phyloP scores from a whole-genome alignment of 2,329 filamentous ascomycete species.

The Fonsecaea pedrosoi region DNA sequence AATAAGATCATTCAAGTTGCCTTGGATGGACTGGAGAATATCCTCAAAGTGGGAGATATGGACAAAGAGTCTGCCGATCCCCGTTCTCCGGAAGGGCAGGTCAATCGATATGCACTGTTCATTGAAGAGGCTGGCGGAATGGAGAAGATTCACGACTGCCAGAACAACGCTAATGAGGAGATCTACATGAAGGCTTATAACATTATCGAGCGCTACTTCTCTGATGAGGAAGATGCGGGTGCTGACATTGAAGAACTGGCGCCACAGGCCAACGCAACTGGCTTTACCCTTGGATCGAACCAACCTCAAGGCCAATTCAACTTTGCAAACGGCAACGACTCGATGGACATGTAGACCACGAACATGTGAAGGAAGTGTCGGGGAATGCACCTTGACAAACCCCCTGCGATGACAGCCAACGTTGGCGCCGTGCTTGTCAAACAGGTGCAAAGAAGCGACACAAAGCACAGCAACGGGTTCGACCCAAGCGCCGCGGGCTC shows the following conservation, averaged over 20 bases:
- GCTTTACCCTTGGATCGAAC: conserved; percentile 71
- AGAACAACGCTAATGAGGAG: conserved; percentile 99
- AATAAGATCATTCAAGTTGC: conserved; percentile 99
- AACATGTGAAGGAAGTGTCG: conserved; percentile 2
- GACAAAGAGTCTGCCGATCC: conserved; percentile 89
- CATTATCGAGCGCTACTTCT: conserved; percentile 99
- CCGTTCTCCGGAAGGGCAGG: conserved; percentile 68
- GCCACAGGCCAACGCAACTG: conserved; percentile 73
- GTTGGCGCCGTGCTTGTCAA: conserved; percentile 8
- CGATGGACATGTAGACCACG: conserved; percentile 72
- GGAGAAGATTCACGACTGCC: conserved; percentile 99
- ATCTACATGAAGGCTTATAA: conserved; percentile 99
- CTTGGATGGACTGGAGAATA: conserved; percentile 97
- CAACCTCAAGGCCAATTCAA: conserved; percentile 85
- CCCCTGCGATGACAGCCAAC: conserved; percentile 10
- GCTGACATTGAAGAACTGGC: conserved; percentile 81
- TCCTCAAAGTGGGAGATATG: conserved; percentile 98
- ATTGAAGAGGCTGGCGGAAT: conserved; percentile 99
- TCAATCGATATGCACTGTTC: conserved; percentile 97
- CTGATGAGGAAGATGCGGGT: conserved; percentile 86
- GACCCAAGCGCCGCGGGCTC: conserved; percentile 13
- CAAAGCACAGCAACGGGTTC: neutral
- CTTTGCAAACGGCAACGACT: conserved; percentile 78
- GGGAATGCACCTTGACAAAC: neutral
- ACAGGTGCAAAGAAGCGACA: neutral